These are phyloP conservation scores for Luvunga scandens DNA, from an alignment of 345 rosid genomes.

Conservation along the genomic window DNA sequence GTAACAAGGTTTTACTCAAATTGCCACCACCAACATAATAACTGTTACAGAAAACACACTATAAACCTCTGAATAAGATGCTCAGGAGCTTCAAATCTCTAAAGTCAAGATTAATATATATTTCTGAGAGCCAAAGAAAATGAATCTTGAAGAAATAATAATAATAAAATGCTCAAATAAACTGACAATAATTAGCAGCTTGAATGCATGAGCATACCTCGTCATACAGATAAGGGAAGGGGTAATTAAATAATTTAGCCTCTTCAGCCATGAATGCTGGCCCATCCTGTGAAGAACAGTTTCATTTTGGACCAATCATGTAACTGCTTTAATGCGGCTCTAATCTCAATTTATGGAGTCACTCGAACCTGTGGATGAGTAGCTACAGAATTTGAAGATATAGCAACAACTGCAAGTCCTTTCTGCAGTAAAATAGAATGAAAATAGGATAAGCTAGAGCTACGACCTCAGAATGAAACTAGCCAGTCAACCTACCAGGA, in stretches of 20 bases:
- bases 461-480: conserved; percentile 4
- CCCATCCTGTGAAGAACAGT: conserved; percentile 71
- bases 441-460: neutral
- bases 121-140: neutral
- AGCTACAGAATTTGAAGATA: conserved; percentile 76
- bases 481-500: conserved; percentile 9
- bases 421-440: conserved; percentile 46
- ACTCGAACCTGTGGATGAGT: conserved; percentile 85
- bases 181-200: neutral
- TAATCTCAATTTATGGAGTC: conserved; percentile 35
- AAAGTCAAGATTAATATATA: neutral
- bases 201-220: conserved; percentile 43
- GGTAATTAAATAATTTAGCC: conserved; percentile 58
- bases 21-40: neutral
- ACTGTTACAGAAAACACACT: neutral
- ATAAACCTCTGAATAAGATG: neutral
- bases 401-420: conserved; percentile 88
- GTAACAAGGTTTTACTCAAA: neutral
- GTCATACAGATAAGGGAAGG: conserved; percentile 84
- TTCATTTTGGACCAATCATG: conserved; percentile 18
- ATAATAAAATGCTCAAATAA: neutral
- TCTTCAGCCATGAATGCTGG: conserved; percentile 90
- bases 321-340: conserved; percentile 22
- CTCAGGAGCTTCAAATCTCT: neutral
- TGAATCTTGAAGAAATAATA: neutral